These are phyloP conservation scores for Eucalyptus melliodora DNA, from an alignment of 345 rosid genomes.

Conservation along the genomic window DNA sequence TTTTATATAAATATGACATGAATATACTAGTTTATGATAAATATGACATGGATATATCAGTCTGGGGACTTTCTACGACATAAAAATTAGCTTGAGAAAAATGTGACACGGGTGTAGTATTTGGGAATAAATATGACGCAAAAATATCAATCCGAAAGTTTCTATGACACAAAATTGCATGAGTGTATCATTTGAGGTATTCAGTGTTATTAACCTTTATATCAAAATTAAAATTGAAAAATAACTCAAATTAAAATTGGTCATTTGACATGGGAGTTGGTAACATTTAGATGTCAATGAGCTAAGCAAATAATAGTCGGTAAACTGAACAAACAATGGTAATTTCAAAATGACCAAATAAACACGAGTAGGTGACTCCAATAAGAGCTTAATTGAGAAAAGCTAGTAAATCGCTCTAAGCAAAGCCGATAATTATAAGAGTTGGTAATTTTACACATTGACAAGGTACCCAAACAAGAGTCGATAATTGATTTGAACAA, in stretches of 20 bases:
- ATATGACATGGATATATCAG: accelerated
- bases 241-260: background rate
- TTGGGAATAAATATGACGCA: no score
- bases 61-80: no score
- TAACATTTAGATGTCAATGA: background rate
- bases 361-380: background rate
- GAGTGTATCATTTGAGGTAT: no score
- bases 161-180: no score
- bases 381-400: background rate
- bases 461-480: background rate
- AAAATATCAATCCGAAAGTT: no score
- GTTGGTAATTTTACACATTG: background rate
- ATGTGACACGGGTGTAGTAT: no score
- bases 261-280: background rate
- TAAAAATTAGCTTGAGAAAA: no score
- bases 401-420: background rate
- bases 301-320: background rate
- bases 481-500: background rate
- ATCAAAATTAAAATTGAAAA: background rate
- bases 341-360: background rate
- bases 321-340: background rate
- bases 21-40: no score
- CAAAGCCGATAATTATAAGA: background rate
- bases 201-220: no score
- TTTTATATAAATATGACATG: background rate